A percentile compares a stretch with the other conserved stretches of the same genome.
Evolutionary conservation across 1,284 basidiomycete species (phyloP).

Genomic region (Irpex sp.): DNA sequence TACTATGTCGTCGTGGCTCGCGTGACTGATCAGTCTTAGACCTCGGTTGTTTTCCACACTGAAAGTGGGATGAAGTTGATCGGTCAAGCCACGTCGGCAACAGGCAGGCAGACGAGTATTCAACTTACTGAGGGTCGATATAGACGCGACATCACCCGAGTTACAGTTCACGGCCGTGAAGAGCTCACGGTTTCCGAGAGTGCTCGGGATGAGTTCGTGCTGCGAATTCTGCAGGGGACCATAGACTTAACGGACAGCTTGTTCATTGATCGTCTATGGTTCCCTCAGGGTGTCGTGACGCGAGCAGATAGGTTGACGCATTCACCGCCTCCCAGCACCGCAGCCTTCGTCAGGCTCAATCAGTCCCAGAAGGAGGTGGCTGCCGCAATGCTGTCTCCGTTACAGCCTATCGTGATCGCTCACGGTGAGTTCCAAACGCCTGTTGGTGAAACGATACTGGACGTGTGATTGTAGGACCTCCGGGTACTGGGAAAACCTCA

Average conservation of each 20-base stretch:
- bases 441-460: constrained; percentile 5
- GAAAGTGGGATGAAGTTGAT: not conserved
- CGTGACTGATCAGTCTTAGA: not conserved
- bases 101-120: constrained; percentile 3
- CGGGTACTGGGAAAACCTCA: constrained; percentile 32
- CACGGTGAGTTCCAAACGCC: constrained; percentile 5
- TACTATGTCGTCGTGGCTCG: not conserved
- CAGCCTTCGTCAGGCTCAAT: constrained; percentile 4
- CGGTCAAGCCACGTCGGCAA: constrained; percentile 2
- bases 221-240: constrained; percentile 1
- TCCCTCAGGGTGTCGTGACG: not conserved
- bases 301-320: not conserved
- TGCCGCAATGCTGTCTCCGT: constrained; percentile 8
- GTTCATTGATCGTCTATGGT: constrained; percentile 13
- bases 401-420: constrained; percentile 10
- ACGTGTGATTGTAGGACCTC: constrained; percentile 22
- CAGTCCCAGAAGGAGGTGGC: constrained; percentile 9
- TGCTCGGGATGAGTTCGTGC: constrained; percentile 13
- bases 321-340: not conserved
- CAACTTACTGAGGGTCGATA: constrained; percentile 3
- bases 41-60: constrained; percentile 1
- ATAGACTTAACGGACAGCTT: not conserved
- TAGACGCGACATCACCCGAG: constrained; percentile 7
- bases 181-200: constrained; percentile 14
- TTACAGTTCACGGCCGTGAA: constrained; percentile 14